Conservation (phyloP, 1,139 yeast genomes). For the Suhomyces yuchorum region DNA sequence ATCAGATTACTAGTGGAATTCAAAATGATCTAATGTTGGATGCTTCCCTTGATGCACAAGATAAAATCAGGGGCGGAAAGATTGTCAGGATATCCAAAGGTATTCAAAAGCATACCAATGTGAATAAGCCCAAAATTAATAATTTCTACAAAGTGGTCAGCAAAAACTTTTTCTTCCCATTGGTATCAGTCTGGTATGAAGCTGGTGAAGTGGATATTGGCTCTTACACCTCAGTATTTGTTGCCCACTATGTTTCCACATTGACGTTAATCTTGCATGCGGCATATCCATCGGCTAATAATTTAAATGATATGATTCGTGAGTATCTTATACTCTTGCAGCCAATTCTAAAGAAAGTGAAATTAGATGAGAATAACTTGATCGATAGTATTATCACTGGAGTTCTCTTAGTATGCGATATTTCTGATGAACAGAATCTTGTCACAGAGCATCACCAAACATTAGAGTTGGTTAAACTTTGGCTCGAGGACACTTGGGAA, state of each 20-base stretch:
- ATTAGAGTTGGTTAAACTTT: slow-evolving; percentile 35
- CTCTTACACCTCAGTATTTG: slow-evolving; percentile 54
- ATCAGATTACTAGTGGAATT: slow-evolving; percentile 14
- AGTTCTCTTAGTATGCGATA: slow-evolving; percentile 48
- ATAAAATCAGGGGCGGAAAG: slow-evolving; percentile 44
- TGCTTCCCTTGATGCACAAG: slow-evolving; percentile 44
- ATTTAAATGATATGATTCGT: slow-evolving; percentile 57
- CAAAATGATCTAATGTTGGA: slow-evolving; percentile 41
- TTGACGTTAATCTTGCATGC: slow-evolving; percentile 57
- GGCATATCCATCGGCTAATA: slow-evolving; percentile 55
- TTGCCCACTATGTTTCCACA: slow-evolving; percentile 62
- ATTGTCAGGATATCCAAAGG: slow-evolving; percentile 52
- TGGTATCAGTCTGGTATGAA: slow-evolving; percentile 57
- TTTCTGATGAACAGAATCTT: slow-evolving; percentile 41
- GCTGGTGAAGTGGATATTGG: slow-evolving; percentile 51
- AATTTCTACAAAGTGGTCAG: slow-evolving; percentile 51
- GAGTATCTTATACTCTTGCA: slow-evolving; percentile 50
- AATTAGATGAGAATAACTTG: slow-evolving; percentile 33
- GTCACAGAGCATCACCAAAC: slow-evolving; percentile 30
- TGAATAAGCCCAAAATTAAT: slow-evolving; percentile 21
- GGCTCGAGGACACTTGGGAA: slow-evolving; percentile 51
- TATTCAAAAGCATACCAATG: slow-evolving; percentile 23
- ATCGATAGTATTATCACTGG: slow-evolving; percentile 54
- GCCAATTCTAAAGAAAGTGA: slow-evolving; percentile 26
- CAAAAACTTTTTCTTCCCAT: slow-evolving; percentile 54